Percentiles rank a stretch among this genome's conserved stretches.
Conservation (phyloP, 495 filamentous ascomycete genomes). For the Amniculicola lignicola region DNA sequence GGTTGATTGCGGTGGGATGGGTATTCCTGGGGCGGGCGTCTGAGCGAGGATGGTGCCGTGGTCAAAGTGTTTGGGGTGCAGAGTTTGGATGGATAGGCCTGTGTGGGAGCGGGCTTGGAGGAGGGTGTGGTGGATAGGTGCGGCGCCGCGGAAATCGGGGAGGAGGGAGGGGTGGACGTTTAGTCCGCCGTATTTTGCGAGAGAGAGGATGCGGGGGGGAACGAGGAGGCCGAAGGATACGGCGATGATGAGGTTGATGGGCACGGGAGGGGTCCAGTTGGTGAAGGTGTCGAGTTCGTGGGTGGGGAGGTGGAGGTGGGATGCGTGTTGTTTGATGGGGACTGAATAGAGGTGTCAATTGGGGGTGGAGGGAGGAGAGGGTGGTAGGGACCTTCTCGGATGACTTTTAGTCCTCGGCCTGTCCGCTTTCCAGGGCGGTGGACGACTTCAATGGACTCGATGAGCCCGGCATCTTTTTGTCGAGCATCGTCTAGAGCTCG, state of each 20-base stretch:
- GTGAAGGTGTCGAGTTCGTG: slow-evolving; percentile 32
- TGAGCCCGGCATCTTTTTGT: slow-evolving; percentile 50
- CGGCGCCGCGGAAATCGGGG: slow-evolving; percentile 69
- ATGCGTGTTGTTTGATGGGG: slow-evolving; percentile 61
- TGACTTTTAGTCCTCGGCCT: slow-evolving; percentile 67
- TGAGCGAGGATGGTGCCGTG: slow-evolving; percentile 70
- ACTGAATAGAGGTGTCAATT: no score
- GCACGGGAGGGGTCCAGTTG: slow-evolving; percentile 20
- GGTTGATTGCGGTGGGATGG: slow-evolving; percentile 42
- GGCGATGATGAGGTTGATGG: slow-evolving; percentile 80
- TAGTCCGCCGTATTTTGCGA: slow-evolving; percentile 74
- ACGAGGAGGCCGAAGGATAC: slow-evolving; percentile 96
- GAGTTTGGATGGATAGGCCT: slow-evolving; percentile 79
- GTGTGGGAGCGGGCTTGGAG: slow-evolving; percentile 55
- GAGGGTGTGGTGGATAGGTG: slow-evolving; percentile 72
- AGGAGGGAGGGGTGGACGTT: slow-evolving; percentile 96
- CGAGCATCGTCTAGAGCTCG: slow-evolving; percentile 64
- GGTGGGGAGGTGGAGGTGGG: slow-evolving; percentile 28
- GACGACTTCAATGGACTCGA: slow-evolving; percentile 84
- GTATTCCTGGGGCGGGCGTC: slow-evolving; percentile 50
- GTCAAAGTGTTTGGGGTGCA: slow-evolving; percentile 74
- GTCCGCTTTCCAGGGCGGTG: slow-evolving; percentile 71
- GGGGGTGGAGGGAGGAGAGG: no score
- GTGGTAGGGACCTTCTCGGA: slow-evolving; percentile 76
- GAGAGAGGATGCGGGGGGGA: slow-evolving; percentile 67